Evolutionary conservation across 2,329 filamentous ascomycete genomes (phyloP).

Genomic region (Didymosphaeria variabile): DNA sequence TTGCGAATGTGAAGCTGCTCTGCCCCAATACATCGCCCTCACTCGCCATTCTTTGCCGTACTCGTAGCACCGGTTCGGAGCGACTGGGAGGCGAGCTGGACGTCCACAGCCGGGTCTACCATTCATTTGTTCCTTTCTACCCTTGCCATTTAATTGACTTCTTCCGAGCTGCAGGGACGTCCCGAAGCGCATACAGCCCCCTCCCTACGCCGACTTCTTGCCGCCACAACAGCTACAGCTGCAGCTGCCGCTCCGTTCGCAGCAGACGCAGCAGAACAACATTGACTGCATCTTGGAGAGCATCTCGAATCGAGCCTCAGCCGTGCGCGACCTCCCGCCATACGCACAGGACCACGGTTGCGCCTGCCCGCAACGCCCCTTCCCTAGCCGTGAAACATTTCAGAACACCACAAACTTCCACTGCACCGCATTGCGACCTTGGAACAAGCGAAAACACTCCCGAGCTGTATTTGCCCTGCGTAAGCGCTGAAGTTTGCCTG

Average conservation of each 20-base stretch:
- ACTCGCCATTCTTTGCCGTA: constrained; percentile 33
- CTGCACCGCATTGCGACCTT: constrained; percentile 1
- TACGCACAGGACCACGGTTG: constrained; percentile 9
- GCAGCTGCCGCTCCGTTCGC: constrained; percentile 21
- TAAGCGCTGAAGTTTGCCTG: constrained; percentile 17
- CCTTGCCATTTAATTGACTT: constrained; percentile 30
- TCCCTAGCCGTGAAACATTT: constrained; percentile 19
- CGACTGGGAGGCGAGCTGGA: constrained; percentile 19
- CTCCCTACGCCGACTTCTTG: constrained; percentile 28
- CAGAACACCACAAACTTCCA: constrained; percentile 14
- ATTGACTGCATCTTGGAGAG: constrained; percentile 8
- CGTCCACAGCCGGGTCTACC: constrained; percentile 23
- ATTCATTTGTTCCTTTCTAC: constrained; percentile 35
- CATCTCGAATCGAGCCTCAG: not conserved
- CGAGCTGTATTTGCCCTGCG: constrained; percentile 6
- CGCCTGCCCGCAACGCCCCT: constrained; percentile 18
- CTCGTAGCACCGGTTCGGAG: constrained; percentile 6
- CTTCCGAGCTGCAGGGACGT: constrained; percentile 36
- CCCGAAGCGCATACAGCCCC: constrained; percentile 39
- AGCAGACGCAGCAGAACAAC: constrained; percentile 23
- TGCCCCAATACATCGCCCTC: constrained; percentile 27
- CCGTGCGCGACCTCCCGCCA: constrained; percentile 4
- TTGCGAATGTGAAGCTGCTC: constrained; percentile 28
- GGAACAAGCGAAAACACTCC: not conserved
- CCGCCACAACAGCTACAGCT: constrained; percentile 17